Percentiles rank a stretch among this genome's conserved stretches.
Conservation (phyloP, 805 yeast genomes). For the Brettanomyces custersianus region DNA sequence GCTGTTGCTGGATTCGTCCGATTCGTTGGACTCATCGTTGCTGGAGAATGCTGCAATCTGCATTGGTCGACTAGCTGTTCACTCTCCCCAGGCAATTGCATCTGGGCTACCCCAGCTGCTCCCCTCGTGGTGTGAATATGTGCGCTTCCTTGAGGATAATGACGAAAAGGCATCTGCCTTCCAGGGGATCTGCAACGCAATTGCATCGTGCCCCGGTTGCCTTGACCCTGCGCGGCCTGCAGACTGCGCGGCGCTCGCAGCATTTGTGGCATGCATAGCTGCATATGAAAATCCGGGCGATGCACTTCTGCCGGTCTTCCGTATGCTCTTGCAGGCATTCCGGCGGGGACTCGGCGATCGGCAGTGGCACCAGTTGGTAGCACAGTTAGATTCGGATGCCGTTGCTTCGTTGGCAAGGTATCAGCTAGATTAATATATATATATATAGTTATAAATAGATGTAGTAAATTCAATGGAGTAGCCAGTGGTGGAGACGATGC, state of each 20-base stretch:
- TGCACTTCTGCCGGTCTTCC: conserved; percentile 34
- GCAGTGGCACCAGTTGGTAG: conserved; percentile 15
- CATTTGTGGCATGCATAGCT: conserved; percentile 52
- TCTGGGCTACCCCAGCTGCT: conserved; percentile 51
- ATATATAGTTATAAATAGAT: too few relatives aligned
- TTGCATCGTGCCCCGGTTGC: conserved; percentile 60
- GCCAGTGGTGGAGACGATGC: too few relatives aligned
- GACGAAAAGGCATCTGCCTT: conserved; percentile 86
- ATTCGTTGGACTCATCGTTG: conserved; percentile 55
- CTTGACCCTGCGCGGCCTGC: conserved; percentile 36
- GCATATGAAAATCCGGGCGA: conserved; percentile 43
- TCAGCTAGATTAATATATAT: too few relatives aligned
- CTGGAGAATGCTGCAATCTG: conserved; percentile 86
- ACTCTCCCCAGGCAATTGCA: conserved; percentile 49
- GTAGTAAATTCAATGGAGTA: too few relatives aligned
- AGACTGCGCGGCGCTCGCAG: conserved; percentile 38
- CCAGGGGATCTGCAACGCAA: conserved; percentile 68
- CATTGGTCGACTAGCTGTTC: conserved; percentile 73
- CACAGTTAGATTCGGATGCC: conserved; percentile 13
- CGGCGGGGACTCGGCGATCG: conserved; percentile 37
- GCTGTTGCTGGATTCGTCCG: conserved; percentile 42
- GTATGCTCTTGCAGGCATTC: conserved; percentile 36
- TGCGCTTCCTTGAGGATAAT: conserved; percentile 62
- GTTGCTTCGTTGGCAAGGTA: too few relatives aligned
- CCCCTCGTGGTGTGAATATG: conserved; percentile 61